Conservation (phyloP, 176 grass and related monocot genomes). For the Avena eriantha region DNA sequence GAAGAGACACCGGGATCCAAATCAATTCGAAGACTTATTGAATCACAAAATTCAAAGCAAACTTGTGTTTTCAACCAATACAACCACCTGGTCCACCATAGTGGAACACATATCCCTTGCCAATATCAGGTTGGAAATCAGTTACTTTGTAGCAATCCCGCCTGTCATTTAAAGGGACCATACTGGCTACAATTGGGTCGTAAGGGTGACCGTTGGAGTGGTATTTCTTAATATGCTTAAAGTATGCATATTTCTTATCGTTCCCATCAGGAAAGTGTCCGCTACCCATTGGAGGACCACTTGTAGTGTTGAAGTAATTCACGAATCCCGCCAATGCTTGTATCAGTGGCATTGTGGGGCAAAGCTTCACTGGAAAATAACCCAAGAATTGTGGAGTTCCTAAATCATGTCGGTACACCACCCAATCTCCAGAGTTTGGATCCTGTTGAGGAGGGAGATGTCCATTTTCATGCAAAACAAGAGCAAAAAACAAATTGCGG, state of each 20-base stretch:
- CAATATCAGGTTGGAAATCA: not conserved
- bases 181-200: not conserved
- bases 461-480: not conserved
- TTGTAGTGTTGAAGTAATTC: not conserved
- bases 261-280: conserved; percentile 32
- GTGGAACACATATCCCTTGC: conserved; percentile 1
- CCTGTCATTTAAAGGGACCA: not conserved
- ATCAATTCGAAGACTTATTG: not conserved
- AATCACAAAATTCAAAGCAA: not conserved
- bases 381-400: conserved; percentile 27
- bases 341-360: not conserved
- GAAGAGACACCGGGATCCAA: no score
- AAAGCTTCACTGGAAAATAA: conserved; percentile 34
- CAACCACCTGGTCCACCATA: conserved; percentile 34
- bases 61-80: not conserved
- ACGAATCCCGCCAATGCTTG: conserved; percentile 28
- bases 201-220: conserved; percentile 11
- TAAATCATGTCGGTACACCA: conserved; percentile 44
- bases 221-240: conserved; percentile 32
- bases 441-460: conserved; percentile 18
- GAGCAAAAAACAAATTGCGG: not conserved
- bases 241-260: conserved; percentile 33
- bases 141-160: not conserved
- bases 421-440: conserved; percentile 47
- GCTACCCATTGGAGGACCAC: conserved; percentile 50